Evolutionary conservation across 2,329 filamentous ascomycete species (phyloP), one percentile per base, ranked within the genome.

Genomic region (Penicillium sp.): DNA sequence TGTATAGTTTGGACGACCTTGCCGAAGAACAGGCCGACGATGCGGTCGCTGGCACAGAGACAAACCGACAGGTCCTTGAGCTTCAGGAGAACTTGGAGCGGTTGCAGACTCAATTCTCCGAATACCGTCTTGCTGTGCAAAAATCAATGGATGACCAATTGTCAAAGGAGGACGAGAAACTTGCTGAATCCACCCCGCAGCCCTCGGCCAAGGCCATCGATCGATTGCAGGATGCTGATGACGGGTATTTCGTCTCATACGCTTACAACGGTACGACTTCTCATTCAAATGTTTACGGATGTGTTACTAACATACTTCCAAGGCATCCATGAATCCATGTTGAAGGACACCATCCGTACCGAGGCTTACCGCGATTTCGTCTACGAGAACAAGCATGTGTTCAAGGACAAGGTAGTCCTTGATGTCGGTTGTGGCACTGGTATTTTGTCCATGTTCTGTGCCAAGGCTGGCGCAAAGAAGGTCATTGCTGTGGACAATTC

Each of bases 311-410:
- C 27, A 39, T 30, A 3, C 13, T 34, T 7, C 16, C n/a, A 68
- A 89, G 90, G 91, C 53, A 97, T 97, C 52, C 92, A 97, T 71
- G 91, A 96, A 70, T 91, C 89, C 7, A 97, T 97, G 92, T 82
- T 97, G 58, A 96, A 96, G 71, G 92, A 97, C 68, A 80, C 84
- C 0, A 81, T 96, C 38, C 88, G 92, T 47, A 97, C 92, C 10
- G 89, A 96, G 66, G 88, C 90, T 3, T 97, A 97, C 75, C 86
- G 92, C 42, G 91, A 97, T 74, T 96, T 97, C 70, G 91, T 97
- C 67, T 96, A 97, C 76, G 84, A 86, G 62, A 91, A 97, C 77
- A 94, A 96, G 73, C 79, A 90, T 61, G 77, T 96, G 3, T 96
- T 97, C 74, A 84, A 86, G 30, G 89, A 85, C 66, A 96, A 96